These are phyloP conservation scores for Rhizopus stolonifer DNA, from an alignment of 371 early-diverging fungal genomes.

Conservation along the genomic window DNA sequence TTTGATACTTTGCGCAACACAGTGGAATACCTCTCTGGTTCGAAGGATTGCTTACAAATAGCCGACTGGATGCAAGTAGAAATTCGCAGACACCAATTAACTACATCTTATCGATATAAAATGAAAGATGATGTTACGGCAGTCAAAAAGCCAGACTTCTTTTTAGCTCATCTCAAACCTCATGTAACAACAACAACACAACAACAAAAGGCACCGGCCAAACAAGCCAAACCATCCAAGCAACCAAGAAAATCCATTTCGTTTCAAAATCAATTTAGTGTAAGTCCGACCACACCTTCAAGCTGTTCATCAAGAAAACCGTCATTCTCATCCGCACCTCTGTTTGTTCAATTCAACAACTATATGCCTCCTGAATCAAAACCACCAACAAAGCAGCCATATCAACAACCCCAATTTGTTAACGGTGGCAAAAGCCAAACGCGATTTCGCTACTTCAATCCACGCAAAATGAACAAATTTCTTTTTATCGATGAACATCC, in stretches of 20 bases:
- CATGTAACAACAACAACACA: constrained; percentile 2
- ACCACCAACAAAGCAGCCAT: not conserved
- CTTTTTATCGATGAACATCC: constrained; percentile 35
- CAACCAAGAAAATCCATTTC: constrained; percentile 15
- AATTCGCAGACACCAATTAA: constrained; percentile 36
- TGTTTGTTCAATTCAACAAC: constrained; percentile 21
- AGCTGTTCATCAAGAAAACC: constrained; percentile 4
- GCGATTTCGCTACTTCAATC: constrained; percentile 32
- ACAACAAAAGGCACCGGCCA: not conserved
- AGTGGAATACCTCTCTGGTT: constrained; percentile 26
- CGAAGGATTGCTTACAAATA: constrained; percentile 39
- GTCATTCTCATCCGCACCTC: constrained; percentile 16
- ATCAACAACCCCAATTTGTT: constrained; percentile 8
- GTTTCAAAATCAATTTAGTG: constrained; percentile 25
- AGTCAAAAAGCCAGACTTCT: constrained; percentile 15
- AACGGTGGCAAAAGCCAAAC: constrained; percentile 14
- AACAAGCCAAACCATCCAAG: not conserved
- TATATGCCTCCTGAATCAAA: not conserved
- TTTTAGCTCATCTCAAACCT: constrained; percentile 24
- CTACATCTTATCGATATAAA: not conserved
- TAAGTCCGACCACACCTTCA: not conserved
- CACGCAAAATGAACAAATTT: constrained; percentile 30
- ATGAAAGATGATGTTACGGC: not conserved
- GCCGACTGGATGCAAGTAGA: constrained; percentile 46
- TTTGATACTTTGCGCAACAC: constrained; percentile 30